Evolutionary conservation across 2,329 filamentous ascomycete genomes (phyloP), one percentile per base, ranked within the genome.

Genomic region (Aspergillus arachidicola): DNA sequence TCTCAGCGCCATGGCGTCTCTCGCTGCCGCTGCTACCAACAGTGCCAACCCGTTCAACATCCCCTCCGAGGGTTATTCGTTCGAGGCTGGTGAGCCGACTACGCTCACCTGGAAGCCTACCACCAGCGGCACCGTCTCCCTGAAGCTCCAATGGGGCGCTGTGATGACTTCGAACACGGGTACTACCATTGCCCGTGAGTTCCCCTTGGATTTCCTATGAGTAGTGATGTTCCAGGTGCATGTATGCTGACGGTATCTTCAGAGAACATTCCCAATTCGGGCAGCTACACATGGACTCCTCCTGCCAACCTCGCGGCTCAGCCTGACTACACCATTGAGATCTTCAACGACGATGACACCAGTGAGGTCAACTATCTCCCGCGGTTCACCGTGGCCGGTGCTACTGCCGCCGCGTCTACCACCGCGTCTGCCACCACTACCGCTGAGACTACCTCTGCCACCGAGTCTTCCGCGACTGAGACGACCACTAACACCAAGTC

Each of bases 241-340:
- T 41, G 23, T 28, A 41, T 50, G 32, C 65, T 67, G 43, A 69
- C 54, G 50, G 12, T 23, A 57, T 46, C 19, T 21, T 11, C 69
- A 86, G 83, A 76, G 56, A 72, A 68, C 67, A 80, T 86, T 66
- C 65, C 72, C 64, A 86, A 86, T 75, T 76, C 72, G 54, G 83
- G 83, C 62, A 78, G 73, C 64, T 85, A 78, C 76, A 81, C 79
- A 61, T 85, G 84, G 79, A 75, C 73, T 38, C 78, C 83, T 6
- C 77, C 81, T 26, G 61, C 72, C 56, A 68, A 75, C 62, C 73
- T 82, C 61, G 75, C 76, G 53, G 75, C 78, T 58, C 78, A 81
- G 67, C 74, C 74, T 45, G 78, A 82, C 72, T 86, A 86, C 79
- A 82, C 83, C 62, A 75, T 87, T 65, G 78, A 85, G 71, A 87